These are phyloP conservation scores for Albatrellus sp. DNA, from an alignment of 1,284 basidiomycete species.

Conservation along the genomic window DNA sequence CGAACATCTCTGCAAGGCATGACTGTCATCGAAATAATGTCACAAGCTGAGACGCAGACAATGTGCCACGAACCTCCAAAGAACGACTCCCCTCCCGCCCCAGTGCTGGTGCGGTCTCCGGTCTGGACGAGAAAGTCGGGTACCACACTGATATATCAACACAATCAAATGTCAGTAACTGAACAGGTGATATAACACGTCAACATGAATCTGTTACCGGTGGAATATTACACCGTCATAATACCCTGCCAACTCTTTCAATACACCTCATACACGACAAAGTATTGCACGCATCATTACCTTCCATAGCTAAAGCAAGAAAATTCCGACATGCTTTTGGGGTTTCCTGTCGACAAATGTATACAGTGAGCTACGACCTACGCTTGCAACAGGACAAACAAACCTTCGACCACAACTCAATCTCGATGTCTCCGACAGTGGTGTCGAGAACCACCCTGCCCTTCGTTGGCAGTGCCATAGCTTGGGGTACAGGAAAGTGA, in stretches of 20 bases:
- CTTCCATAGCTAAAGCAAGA: slow-evolving; percentile 82
- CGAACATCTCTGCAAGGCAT: slow-evolving; percentile 58
- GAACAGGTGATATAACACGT: background rate
- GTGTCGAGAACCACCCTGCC: slow-evolving; percentile 86
- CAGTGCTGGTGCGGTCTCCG: slow-evolving; percentile 90
- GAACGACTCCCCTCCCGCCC: slow-evolving; percentile 83
- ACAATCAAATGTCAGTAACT: background rate
- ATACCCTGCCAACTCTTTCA: slow-evolving; percentile 48
- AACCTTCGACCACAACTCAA: slow-evolving; percentile 91
- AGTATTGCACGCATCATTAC: slow-evolving; percentile 30
- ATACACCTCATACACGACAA: background rate
- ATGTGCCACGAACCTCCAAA: slow-evolving; percentile 58
- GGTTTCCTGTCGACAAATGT: slow-evolving; percentile 48
- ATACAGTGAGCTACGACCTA: slow-evolving; percentile 1
- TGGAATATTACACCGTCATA: slow-evolving; percentile 95
- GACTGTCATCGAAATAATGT: slow-evolving; percentile 1
- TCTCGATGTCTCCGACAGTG: slow-evolving; percentile 83
- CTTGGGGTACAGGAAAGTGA: background rate
- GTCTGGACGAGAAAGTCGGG: slow-evolving; percentile 89
- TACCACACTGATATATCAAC: slow-evolving; percentile 40
- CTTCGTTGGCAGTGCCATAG: slow-evolving; percentile 69
- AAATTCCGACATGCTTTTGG: slow-evolving; percentile 93
- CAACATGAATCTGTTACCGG: slow-evolving; percentile 30
- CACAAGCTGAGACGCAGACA: background rate
- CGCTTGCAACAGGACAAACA: slow-evolving; percentile 1